Percentiles rank a stretch among this genome's conserved stretches.
Evolutionary conservation across 768 basidiomycete species (phyloP).

Genomic region (Kwoniella mangroviensis): DNA sequence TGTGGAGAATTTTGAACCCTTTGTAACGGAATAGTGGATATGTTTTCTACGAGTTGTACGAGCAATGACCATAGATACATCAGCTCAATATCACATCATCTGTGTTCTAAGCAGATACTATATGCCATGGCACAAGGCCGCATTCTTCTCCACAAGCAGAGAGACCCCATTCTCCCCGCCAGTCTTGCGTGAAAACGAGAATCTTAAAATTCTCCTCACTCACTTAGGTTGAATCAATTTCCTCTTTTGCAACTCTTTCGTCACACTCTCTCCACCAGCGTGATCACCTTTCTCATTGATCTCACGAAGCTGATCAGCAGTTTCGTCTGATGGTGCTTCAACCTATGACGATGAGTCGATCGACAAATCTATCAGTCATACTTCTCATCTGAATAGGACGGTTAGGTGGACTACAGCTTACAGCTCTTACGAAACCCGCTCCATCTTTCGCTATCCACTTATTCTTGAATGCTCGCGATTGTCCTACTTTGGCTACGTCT

Average conservation of each 20-base stretch:
- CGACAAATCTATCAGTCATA: constrained; percentile 26
- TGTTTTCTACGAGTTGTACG: constrained; percentile 71
- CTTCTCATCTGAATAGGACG: too few species aligned
- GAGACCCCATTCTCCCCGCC: neutral
- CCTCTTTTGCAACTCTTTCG: constrained; percentile 87
- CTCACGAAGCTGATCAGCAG: constrained; percentile 74
- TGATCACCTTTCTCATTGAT: constrained; percentile 75
- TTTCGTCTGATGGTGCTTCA: constrained; percentile 70
- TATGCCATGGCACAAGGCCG: too few species aligned
- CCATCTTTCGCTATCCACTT: constrained; percentile 95
- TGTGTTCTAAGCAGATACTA: too few species aligned
- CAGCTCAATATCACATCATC: neutral
- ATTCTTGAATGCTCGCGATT: constrained; percentile 93
- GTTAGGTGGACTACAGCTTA: constrained; percentile 58
- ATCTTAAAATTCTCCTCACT: constrained; percentile 10
- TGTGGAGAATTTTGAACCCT: constrained; percentile 85
- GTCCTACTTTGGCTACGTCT: constrained; percentile 88
- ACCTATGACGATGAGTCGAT: constrained; percentile 60
- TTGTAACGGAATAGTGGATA: constrained; percentile 88
- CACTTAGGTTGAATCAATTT: constrained; percentile 86
- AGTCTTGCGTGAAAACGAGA: neutral
- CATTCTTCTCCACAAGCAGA: too few species aligned
- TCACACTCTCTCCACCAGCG: constrained; percentile 72
- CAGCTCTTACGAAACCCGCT: constrained; percentile 77
- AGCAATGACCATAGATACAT: neutral